A percentile compares a stretch with the other conserved stretches of the same genome.
phyloP scores from a whole-genome alignment of 148 eudicot species.

The Vaccinium darrowii region DNA sequence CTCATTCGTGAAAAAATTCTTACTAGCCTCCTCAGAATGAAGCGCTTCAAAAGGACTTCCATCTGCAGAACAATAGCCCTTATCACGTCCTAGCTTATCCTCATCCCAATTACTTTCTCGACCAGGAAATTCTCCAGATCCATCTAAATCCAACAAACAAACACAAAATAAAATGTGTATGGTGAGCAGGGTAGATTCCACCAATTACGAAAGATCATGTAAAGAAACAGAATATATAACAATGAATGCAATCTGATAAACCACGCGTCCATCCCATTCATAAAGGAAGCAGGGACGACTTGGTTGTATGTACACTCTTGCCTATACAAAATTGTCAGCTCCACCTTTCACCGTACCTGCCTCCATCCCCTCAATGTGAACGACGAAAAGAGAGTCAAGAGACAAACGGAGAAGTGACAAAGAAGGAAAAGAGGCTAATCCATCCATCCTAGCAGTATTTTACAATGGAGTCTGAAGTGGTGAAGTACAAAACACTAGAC shows the following conservation, averaged over 20 bases:
- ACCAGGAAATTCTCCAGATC: slow-evolving; percentile 33
- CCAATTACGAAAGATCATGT: not conserved
- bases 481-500: not conserved
- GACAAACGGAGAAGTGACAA: not conserved
- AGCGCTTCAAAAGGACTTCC: slow-evolving; percentile 21
- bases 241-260: not conserved
- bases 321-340: not conserved
- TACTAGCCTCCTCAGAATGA: slow-evolving; percentile 27
- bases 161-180: not conserved
- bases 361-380: not conserved
- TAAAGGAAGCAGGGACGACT: not conserved
- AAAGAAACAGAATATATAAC: not conserved
- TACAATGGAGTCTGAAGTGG: not conserved
- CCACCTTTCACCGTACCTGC: not conserved
- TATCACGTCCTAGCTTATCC: slow-evolving; percentile 28
- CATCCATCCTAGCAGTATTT: not conserved
- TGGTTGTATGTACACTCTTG: not conserved
- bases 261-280: not conserved
- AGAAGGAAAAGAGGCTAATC: slow-evolving; percentile 3
- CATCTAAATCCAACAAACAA: slow-evolving; percentile 41
- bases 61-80: slow-evolving; percentile 22
- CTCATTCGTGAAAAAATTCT: slow-evolving; percentile 26
- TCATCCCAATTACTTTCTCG: slow-evolving; percentile 51
- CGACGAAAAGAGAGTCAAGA: not conserved
- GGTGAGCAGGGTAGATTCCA: not conserved